Percentiles rank a stretch among this genome's conserved stretches.
Conservation (phyloP, 2,329 filamentous ascomycete species). For the Alternaria sp. region DNA sequence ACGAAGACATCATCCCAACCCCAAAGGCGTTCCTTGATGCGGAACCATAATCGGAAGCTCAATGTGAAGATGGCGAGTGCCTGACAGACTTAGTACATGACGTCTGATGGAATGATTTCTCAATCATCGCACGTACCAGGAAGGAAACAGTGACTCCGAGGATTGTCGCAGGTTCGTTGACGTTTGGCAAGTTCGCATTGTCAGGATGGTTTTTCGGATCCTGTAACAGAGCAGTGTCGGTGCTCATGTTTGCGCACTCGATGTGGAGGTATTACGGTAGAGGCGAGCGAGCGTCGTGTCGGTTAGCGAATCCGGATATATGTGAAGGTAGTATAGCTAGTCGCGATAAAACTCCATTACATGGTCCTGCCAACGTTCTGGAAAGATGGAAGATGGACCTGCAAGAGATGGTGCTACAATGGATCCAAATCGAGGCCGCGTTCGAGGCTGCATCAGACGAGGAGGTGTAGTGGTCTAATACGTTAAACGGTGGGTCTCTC, state of each 20-base stretch:
- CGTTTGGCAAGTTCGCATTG: slow-evolving; percentile 36
- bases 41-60: slow-evolving; percentile 39
- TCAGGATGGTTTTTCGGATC: slow-evolving; percentile 28
- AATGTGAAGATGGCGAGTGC: slow-evolving; percentile 33
- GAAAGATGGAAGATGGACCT: neutral
- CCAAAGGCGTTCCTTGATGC: slow-evolving; percentile 35
- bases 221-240: neutral
- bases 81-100: slow-evolving; percentile 21
- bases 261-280: neutral
- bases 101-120: neutral
- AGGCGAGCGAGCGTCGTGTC: neutral
- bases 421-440: neutral
- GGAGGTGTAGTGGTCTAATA: slow-evolving; percentile 12
- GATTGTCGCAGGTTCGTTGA: slow-evolving; percentile 40
- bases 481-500: slow-evolving; percentile 8
- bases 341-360: slow-evolving; percentile 8
- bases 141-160: slow-evolving; percentile 36
- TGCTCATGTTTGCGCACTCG: slow-evolving; percentile 5
- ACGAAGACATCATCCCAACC: slow-evolving; percentile 48
- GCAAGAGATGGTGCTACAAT: neutral
- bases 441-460: slow-evolving; percentile 4
- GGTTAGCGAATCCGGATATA: neutral
- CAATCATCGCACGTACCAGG: slow-evolving; percentile 28
- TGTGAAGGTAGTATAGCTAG: slow-evolving; percentile 1
- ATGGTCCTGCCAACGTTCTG: neutral